Base-by-base conservation (phyloP, 163 green algal genomes). In the Trebouxiophyceae sp. region DNA sequence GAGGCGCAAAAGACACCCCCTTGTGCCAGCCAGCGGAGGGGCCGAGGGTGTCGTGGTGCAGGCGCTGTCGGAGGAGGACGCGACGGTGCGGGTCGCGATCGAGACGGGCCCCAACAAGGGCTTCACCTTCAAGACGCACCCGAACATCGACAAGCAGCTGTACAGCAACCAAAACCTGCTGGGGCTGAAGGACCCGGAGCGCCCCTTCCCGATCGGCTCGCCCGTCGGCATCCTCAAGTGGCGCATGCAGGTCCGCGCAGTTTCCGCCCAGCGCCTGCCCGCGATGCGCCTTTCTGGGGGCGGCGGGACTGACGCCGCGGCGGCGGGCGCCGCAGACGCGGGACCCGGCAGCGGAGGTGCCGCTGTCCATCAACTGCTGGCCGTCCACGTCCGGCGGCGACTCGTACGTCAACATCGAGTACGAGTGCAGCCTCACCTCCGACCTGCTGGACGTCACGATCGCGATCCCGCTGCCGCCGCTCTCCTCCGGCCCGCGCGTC, bases 61-160 rank as follows among this genome's bases (percentile, higher is more conserved):
- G 77, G 82, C 96, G 1, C 72, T 86, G 76, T 72, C 57, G n/a
- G 90, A 96, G 33, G 84, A 91, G 50, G 82, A 87, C 27, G 85
- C 90, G 1, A 88, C 77, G 65, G 71, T 99, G 22, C 64, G 75
- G 5, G 79, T 96, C n/a, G 55, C 62, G 23, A 77, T 96, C 34
- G 32, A 54, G 5, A 62, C 34, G 3, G 87, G 86, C 3, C 45
- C 75, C 29, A 94, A 95, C 76, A 58, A 74, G 20, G 87, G 82
- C 5, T 97, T 95, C 80, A 90, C 97, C 76, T 98, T 99, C 89
- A 99, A 98, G 86, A 98, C 94, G 58, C 94, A 99, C 74, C 94
- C 94, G 57, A 99, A 99, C 80, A 98, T 99, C 73, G 94, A 98
- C 87, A 99, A 99, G 81, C 74, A 71, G 29, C 67, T 85, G 45